These are phyloP conservation scores for Saccharomycopsis selenospora DNA, from an alignment of 805 yeast genomes.

Conservation along the genomic window DNA sequence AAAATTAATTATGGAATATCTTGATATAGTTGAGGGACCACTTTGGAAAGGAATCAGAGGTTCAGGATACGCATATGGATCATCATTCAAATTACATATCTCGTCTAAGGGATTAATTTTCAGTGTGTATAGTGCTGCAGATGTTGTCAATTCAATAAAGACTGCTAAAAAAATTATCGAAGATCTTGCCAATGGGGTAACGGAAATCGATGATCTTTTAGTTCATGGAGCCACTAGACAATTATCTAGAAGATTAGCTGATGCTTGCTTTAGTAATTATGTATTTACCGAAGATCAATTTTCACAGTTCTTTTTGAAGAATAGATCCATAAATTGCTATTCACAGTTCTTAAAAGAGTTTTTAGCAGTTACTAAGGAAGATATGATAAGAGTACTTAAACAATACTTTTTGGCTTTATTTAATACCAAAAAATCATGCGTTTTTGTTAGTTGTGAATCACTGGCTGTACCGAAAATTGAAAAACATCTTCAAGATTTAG, in stretches of 20 bases:
- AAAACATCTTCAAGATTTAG: slow-evolving; percentile 41
- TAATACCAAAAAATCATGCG: slow-evolving; percentile 43
- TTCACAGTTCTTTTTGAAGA: neutral
- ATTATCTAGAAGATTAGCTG: slow-evolving; percentile 53
- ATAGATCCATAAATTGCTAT: neutral
- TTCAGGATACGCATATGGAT: slow-evolving; percentile 89
- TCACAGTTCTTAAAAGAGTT: slow-evolving; percentile 42
- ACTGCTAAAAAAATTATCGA: slow-evolving; percentile 61
- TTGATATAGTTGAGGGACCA: slow-evolving; percentile 91
- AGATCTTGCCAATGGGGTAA: slow-evolving; percentile 48
- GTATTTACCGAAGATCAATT: slow-evolving; percentile 41
- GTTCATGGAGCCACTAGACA: slow-evolving; percentile 71
- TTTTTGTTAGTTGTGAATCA: slow-evolving; percentile 73
- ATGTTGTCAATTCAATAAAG: slow-evolving; percentile 53
- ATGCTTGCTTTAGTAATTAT: slow-evolving; percentile 56
- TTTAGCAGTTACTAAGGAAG: slow-evolving; percentile 48
- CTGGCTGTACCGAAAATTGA: slow-evolving; percentile 43
- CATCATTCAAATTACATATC: slow-evolving; percentile 46
- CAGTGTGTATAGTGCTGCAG: slow-evolving; percentile 76
- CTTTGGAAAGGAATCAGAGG: slow-evolving; percentile 96
- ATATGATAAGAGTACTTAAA: slow-evolving; percentile 41
- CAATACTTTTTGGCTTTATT: slow-evolving; percentile 64
- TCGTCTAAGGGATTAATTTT: slow-evolving; percentile 66
- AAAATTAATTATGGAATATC: slow-evolving; percentile 63
- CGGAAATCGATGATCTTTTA: slow-evolving; percentile 47